Percentiles rank a stretch among this genome's conserved stretches.
Evolutionary conservation across 495 filamentous ascomycete species (phyloP).

Genomic region (Tuber microsphaerosporum): DNA sequence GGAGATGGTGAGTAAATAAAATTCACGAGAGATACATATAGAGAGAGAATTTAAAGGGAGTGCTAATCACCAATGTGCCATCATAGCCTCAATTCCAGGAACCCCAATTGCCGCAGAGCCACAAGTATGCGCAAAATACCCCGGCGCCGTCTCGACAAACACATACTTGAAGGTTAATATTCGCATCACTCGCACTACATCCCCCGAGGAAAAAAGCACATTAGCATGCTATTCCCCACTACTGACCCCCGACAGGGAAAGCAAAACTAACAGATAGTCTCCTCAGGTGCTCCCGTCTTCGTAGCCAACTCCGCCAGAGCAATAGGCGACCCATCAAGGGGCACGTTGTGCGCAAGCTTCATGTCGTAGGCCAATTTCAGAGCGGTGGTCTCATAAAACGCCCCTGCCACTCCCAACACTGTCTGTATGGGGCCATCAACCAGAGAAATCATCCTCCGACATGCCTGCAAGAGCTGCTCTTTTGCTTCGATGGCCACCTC

Average conservation of each 20-base stretch:
- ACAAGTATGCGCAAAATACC: constrained; percentile 10
- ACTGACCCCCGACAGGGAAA: background rate
- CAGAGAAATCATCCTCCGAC: constrained; percentile 11
- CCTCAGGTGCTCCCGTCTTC: constrained; percentile 6
- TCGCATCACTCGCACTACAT: constrained; percentile 6
- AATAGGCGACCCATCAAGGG: constrained; percentile 4
- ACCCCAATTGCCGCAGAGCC: constrained; percentile 4
- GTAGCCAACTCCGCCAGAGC: constrained; percentile 3
- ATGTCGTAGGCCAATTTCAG: constrained; percentile 10
- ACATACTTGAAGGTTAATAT: constrained; percentile 5
- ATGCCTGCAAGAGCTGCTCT: constrained; percentile 9
- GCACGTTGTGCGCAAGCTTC: constrained; percentile 7
- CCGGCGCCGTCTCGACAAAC: constrained; percentile 13
- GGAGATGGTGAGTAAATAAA: background rate
- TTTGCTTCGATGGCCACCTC: background rate
- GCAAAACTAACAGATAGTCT: background rate
- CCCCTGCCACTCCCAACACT: background rate
- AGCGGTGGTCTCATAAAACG: background rate
- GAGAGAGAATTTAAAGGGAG: background rate
- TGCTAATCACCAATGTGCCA: constrained; percentile 5
- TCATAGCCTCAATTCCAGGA: background rate
- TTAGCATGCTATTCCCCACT: background rate
- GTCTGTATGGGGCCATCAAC: constrained; percentile 7
- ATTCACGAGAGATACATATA: background rate
- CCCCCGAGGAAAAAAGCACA: background rate